Conservation (phyloP, 257 asterid genomes). For the Thymus mandschuricus region DNA sequence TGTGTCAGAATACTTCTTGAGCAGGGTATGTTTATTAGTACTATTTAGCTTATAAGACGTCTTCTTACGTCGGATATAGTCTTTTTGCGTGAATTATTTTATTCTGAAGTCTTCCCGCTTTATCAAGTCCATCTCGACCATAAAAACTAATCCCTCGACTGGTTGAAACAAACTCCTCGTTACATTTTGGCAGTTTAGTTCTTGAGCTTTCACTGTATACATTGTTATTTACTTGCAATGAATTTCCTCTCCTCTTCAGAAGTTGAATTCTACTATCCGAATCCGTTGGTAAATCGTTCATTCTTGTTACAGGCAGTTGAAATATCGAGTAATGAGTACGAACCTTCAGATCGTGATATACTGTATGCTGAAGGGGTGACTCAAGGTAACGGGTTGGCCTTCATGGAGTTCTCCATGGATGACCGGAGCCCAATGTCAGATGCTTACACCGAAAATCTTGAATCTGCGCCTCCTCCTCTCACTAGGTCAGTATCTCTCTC, state of each 20-base stretch:
- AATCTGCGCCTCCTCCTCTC: slow-evolving; percentile 69
- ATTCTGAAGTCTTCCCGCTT: neutral
- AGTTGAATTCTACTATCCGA: neutral
- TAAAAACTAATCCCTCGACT: neutral
- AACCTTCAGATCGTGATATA: slow-evolving; percentile 89
- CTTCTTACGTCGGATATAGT: neutral
- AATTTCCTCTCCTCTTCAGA: neutral
- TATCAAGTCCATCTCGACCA: neutral
- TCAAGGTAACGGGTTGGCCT: slow-evolving; percentile 90
- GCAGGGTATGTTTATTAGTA: slow-evolving; percentile 60
- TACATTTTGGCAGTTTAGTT: too few relatives aligned
- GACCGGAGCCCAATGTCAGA: slow-evolving; percentile 98
- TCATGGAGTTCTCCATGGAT: slow-evolving; percentile 91
- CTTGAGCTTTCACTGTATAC: neutral
- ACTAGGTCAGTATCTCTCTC: slow-evolving; percentile 51
- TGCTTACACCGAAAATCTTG: slow-evolving; percentile 77
- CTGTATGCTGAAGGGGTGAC: slow-evolving; percentile 94
- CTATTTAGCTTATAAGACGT: neutral
- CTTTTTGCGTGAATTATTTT: neutral
- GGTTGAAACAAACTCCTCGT: neutral
- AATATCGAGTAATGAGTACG: slow-evolving; percentile 93
- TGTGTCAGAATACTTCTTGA: slow-evolving; percentile 84
- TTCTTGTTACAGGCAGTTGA: slow-evolving; percentile 72
- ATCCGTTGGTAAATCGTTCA: neutral
- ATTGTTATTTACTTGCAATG: neutral